phyloP scores from a whole-genome alignment of 2,329 filamentous ascomycete genomes.

The Sarocladiaceae sp. region DNA sequence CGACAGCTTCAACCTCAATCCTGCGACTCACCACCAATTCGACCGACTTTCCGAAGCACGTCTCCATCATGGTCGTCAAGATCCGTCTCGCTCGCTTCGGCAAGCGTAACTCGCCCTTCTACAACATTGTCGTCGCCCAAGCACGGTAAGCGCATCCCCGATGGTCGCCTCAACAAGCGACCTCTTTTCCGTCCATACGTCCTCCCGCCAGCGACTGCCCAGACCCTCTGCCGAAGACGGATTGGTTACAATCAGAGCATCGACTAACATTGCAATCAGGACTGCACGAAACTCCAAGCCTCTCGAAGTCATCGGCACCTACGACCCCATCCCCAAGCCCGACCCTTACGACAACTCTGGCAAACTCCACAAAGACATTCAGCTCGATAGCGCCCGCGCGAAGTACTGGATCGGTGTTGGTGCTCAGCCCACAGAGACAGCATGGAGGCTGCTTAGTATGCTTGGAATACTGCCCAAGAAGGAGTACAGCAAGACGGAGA shows the following conservation, averaged over 20 bases:
- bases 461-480: conserved; percentile 46
- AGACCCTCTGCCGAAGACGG: too few relatives aligned
- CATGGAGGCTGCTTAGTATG: conserved; percentile 82
- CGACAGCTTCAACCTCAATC: conserved; percentile 10
- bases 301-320: conserved; percentile 85
- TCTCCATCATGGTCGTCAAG: conserved; percentile 73
- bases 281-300: conserved; percentile 84
- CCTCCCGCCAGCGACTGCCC: too few relatives aligned
- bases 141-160: conserved; percentile 61
- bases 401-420: conserved; percentile 97
- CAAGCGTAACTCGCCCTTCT: conserved; percentile 81
- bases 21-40: conserved; percentile 22
- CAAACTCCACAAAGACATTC: conserved; percentile 83
- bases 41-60: conserved; percentile 15
- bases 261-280: conserved; percentile 36
- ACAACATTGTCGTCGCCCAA: conserved; percentile 96
- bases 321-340: conserved; percentile 62
- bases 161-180: neutral
- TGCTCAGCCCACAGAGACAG: conserved; percentile 86
- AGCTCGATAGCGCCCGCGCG: conserved; percentile 74
- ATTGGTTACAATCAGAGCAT: too few relatives aligned
- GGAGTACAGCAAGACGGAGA: conserved; percentile 26
- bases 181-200: conserved; percentile 8
- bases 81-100: conserved; percentile 94
- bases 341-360: conserved; percentile 58